Conservation (phyloP, 805 yeast genomes). For the Monosporozyma servazzii region DNA sequence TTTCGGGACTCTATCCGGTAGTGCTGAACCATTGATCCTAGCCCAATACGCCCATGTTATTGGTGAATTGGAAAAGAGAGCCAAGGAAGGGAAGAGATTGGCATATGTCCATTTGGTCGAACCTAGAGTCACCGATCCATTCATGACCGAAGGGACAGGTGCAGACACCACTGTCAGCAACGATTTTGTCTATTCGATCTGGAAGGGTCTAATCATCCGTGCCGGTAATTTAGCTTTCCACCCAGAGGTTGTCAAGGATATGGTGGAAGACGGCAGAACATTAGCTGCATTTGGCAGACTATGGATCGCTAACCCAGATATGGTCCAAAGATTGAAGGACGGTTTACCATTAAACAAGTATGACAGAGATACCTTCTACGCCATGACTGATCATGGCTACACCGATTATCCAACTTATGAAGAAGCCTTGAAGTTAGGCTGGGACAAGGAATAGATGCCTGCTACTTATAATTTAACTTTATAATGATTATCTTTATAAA, state of each 20-base stretch:
- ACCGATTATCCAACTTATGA: too few relatives aligned
- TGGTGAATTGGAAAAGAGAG: slow-evolving; percentile 31
- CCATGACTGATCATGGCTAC: too few relatives aligned
- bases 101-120: slow-evolving; percentile 36
- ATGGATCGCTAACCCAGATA: slow-evolving; percentile 47
- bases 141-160: slow-evolving; percentile 17
- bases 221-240: slow-evolving; percentile 30
- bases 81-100: slow-evolving; percentile 23
- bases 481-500: too few relatives aligned
- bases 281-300: slow-evolving; percentile 36
- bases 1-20: slow-evolving; percentile 32
- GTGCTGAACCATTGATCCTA: slow-evolving; percentile 20
- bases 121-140: slow-evolving; percentile 29
- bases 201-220: slow-evolving; percentile 36
- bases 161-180: slow-evolving; percentile 24
- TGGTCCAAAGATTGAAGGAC: slow-evolving; percentile 34
- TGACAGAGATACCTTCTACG: slow-evolving; percentile 13
- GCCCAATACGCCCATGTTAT: slow-evolving; percentile 33
- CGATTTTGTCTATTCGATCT: slow-evolving; percentile 33
- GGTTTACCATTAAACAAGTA: slow-evolving; percentile 33
- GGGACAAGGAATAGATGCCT: too few relatives aligned
- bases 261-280: slow-evolving; percentile 31
- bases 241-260: slow-evolving; percentile 9
- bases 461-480: too few relatives aligned
- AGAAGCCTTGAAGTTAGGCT: too few relatives aligned